Conservation (phyloP, 805 yeast genomes). For the Lipomyces yamadae region DNA sequence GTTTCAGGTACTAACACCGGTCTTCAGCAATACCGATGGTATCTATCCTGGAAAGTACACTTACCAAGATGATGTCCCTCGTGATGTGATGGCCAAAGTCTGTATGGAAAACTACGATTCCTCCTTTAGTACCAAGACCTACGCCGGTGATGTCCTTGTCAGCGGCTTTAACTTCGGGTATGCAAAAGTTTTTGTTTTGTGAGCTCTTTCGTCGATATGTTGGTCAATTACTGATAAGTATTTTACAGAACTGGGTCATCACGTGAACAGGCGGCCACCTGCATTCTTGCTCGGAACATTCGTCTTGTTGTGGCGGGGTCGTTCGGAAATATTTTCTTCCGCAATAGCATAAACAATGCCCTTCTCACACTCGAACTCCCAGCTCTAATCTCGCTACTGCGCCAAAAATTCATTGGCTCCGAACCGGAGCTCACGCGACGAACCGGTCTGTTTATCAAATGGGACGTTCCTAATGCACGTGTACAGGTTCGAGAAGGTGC, state of each 20-base stretch:
- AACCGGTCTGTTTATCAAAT: conserved; percentile 88
- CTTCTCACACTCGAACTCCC: conserved; percentile 93
- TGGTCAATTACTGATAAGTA: background rate
- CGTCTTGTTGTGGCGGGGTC: conserved; percentile 94
- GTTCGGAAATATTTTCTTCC: conserved; percentile 92
- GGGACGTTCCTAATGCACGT: conserved; percentile 88
- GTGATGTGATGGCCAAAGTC: conserved; percentile 96
- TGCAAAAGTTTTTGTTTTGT: background rate
- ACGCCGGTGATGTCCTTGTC: conserved; percentile 85
- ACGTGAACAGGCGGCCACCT: conserved; percentile 99
- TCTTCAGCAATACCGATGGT: conserved; percentile 85
- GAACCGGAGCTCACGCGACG: conserved; percentile 82
- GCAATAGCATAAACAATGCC: conserved; percentile 97
- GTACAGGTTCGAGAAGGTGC: conserved; percentile 72
- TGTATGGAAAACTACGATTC: conserved; percentile 99
- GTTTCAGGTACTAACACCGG: conserved; percentile 44
- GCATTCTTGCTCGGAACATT: conserved; percentile 91
- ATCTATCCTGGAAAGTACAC: conserved; percentile 99
- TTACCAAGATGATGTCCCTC: conserved; percentile 94
- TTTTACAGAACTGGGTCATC: conserved; percentile 78
- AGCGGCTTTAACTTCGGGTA: conserved; percentile 91
- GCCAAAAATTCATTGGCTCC: conserved; percentile 63
- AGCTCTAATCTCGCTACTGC: conserved; percentile 72
- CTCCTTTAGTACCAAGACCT: conserved; percentile 80
- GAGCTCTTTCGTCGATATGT: background rate